Evolutionary conservation across 129 eudicot genomes (phyloP).

Genomic region (Tagetes patula): DNA sequence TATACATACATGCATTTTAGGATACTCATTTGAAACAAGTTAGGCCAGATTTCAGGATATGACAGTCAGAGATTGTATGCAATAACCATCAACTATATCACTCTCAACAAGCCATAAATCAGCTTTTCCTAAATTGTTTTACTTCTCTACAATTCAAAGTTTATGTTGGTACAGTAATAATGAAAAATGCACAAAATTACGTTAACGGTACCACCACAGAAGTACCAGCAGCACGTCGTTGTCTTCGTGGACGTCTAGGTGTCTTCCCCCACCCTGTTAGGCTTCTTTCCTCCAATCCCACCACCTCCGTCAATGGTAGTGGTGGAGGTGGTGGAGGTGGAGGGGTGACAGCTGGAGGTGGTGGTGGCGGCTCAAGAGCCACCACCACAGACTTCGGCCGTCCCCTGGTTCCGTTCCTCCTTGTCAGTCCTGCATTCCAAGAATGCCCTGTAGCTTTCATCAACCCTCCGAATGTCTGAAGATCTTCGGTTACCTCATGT

Average conservation of each 20-base stretch:
- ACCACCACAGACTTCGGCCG: conserved; percentile 56
- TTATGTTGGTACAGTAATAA: conserved; percentile 21
- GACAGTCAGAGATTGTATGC: conserved; percentile 48
- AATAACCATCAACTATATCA: conserved; percentile 37
- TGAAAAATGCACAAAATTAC: conserved; percentile 38
- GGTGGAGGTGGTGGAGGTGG: conserved; percentile 16
- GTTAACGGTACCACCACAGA: conserved; percentile 54
- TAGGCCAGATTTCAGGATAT: conserved; percentile 31
- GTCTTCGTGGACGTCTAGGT: conserved; percentile 86
- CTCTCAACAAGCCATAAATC: conserved; percentile 41
- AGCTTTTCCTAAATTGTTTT: conserved; percentile 31
- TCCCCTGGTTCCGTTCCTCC: conserved; percentile 63
- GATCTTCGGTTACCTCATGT: conserved; percentile 82
- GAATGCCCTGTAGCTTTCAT: conserved; percentile 91
- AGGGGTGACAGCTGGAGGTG: conserved; percentile 17
- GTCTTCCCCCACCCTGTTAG: conserved; percentile 93
- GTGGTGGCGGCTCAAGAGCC: conserved; percentile 43
- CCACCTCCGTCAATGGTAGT: conserved; percentile 37
- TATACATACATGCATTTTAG: neutral
- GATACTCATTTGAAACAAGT: neutral
- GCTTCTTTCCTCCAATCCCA: conserved; percentile 72
- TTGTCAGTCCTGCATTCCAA: conserved; percentile 62
- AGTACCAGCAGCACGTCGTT: conserved; percentile 77
- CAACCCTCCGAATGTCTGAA: conserved; percentile 69
- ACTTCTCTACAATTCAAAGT: conserved; percentile 47